phyloP scores from a whole-genome alignment of 352 stramenopile genomes.

The Globisporangium heterothallicum region DNA sequence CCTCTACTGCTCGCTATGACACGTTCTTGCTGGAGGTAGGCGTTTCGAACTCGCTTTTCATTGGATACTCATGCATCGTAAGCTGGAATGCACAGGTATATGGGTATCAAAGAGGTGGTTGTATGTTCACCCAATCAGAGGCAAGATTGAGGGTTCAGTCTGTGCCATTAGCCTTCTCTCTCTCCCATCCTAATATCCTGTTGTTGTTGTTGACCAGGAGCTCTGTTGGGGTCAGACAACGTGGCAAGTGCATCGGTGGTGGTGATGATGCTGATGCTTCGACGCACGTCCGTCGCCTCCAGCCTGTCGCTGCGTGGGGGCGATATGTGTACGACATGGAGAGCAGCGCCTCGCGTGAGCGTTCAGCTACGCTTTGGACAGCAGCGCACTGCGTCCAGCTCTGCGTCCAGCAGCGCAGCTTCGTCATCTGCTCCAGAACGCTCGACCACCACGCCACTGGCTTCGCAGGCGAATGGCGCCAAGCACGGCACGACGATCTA shows the following conservation, averaged over 20 bases:
- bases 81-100: too few relatives aligned
- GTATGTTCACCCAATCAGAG: too few relatives aligned
- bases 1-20: too few relatives aligned
- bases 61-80: too few relatives aligned
- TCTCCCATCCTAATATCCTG: background rate
- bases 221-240: background rate
- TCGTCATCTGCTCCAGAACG: background rate
- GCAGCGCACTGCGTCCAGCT: constrained; percentile 1
- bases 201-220: too few relatives aligned
- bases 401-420: background rate
- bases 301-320: background rate
- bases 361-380: background rate
- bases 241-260: background rate
- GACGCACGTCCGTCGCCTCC: background rate
- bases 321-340: background rate
- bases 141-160: too few relatives aligned
- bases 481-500: constrained; percentile 33
- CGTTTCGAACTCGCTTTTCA: too few relatives aligned
- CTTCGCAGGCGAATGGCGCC: constrained; percentile 31
- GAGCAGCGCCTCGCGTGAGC: background rate
- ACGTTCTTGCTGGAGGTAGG: too few relatives aligned
- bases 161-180: too few relatives aligned
- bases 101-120: too few relatives aligned
- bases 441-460: constrained; percentile 13
- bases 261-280: background rate